phyloP scores from a whole-genome alignment of 768 basidiomycete genomes.

The Termitomyces bulborhizus region DNA sequence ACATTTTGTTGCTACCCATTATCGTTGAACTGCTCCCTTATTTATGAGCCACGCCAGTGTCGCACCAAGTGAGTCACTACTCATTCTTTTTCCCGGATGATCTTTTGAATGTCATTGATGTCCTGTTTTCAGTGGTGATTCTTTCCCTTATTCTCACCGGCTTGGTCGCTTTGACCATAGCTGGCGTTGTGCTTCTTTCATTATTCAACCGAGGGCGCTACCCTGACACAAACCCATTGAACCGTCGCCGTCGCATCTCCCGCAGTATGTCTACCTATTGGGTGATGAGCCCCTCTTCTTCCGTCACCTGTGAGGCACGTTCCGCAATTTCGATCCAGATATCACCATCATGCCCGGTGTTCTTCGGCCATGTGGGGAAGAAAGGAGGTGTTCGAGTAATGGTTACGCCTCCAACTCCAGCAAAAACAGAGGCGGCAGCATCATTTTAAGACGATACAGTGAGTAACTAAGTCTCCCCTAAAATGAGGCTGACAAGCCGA shows the following conservation, averaged over 20 bases:
- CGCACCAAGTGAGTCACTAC: neutral
- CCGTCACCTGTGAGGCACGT: constrained; percentile 1
- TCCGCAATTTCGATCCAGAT: constrained; percentile 12
- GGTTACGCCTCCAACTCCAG: constrained; percentile 27
- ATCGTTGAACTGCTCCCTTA: neutral
- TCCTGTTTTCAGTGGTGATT: constrained; percentile 4
- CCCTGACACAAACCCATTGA: neutral
- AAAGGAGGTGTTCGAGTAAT: constrained; percentile 20
- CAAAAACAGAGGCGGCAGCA: constrained; percentile 9
- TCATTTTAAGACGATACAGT: neutral
- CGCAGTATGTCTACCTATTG: neutral
- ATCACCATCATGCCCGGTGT: constrained; percentile 23
- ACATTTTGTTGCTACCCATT: neutral
- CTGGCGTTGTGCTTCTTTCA: constrained; percentile 8
- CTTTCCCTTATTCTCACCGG: constrained; percentile 7
- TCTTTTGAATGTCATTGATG: neutral
- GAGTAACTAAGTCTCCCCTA: no score
- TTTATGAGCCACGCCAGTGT: neutral
- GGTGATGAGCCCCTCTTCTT: constrained; percentile 6
- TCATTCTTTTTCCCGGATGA: neutral
- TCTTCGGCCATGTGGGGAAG: constrained; percentile 19
- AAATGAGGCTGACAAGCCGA: neutral
- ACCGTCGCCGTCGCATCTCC: neutral
- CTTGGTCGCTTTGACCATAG: constrained; percentile 7
- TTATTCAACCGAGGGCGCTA: neutral